Base-by-base conservation (phyloP, 495 filamentous ascomycete species). In the Penicillium subrubescens region DNA sequence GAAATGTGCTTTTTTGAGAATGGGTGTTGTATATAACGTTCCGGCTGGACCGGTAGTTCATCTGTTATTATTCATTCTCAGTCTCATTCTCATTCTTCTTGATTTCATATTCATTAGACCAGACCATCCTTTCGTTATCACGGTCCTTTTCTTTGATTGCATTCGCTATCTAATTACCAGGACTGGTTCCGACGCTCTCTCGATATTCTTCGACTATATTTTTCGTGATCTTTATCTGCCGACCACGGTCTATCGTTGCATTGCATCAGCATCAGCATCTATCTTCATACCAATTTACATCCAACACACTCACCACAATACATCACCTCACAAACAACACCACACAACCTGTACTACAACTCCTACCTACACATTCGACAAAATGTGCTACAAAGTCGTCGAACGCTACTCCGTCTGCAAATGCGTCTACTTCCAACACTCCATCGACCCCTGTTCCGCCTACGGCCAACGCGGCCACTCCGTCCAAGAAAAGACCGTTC, bases 361-460 rank as follows among this genome's bases (percentile, higher is more conserved):
- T 21, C 5, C 5, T 7, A n/a, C 25, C 5, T 23, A 48, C 23
- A 37, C 50, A 33, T 53, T 11, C 21, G 19, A 43, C 73, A 83
- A 43, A 62, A 93, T 93, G 90, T 93, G 90, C 71, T 87, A 88
- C 69, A 83, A 89, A 74, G 73, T 93, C 60, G 78, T 90, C 70
- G 90, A 93, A 69, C 87, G 87, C 51, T 94, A 90, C 77, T 87
- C 92, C 5, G 91, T 87, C 61, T 94, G 91, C 85, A 83, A 86
- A 63, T 94, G 91, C 73, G 81, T 92, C 67, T 94, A 94, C 80
- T 90, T 91, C 80, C 82, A 87, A 59, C 91, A 94, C 75, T 85
- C 88, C 19, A 81, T 92, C 63, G 91, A 94, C 65, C 89, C 89
- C 59, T 94, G 91, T 71, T 72, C 84, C 27, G 82, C 87, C 50